Percentiles rank a stretch among this genome's conserved stretches.
These are phyloP conservation scores for Nothophoma quercina DNA, from an alignment of 2,329 filamentous ascomycete genomes.

Conservation along the genomic window DNA sequence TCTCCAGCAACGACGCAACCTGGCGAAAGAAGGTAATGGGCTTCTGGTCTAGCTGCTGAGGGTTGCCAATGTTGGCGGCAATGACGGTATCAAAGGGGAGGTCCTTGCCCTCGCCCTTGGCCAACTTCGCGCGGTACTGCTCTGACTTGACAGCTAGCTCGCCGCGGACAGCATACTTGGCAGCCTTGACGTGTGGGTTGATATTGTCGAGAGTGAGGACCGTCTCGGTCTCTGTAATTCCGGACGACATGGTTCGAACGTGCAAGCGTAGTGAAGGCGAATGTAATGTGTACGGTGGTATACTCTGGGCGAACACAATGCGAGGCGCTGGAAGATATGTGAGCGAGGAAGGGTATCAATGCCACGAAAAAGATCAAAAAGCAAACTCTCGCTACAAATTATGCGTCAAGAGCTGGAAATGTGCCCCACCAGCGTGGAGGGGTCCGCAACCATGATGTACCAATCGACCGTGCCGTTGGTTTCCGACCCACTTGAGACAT, in stretches of 20 bases:
- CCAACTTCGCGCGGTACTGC: conserved; percentile 79
- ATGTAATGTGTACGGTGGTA: not conserved
- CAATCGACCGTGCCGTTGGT: not conserved
- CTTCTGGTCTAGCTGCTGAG: conserved; percentile 98
- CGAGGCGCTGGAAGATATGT: not conserved
- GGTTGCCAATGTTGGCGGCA: conserved; percentile 98
- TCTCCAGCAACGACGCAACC: conserved; percentile 90
- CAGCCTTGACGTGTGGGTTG: conserved; percentile 85
- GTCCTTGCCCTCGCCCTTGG: conserved; percentile 64
- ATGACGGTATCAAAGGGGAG: conserved; percentile 92
- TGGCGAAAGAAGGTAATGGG: conserved; percentile 99
- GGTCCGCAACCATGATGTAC: conserved; percentile 2
- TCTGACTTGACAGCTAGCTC: conserved; percentile 95
- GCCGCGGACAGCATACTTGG: conserved; percentile 95
- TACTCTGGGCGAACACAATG: not conserved
- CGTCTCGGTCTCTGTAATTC: conserved; percentile 31
- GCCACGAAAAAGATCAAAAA: not conserved
- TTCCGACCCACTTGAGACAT: not conserved
- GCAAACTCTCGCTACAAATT: conserved; percentile 1
- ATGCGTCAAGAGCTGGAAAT: conserved; percentile 13
- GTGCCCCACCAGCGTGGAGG: conserved; percentile 14
- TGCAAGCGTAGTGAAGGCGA: conserved; percentile 2
- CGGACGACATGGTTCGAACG: conserved; percentile 58
- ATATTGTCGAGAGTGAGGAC: conserved; percentile 83
- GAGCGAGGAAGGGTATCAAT: not conserved